Evolutionary conservation across 2,329 filamentous ascomycete genomes (phyloP), one percentile per base, ranked within the genome.

Genomic region (Colletotrichum chlorophyti): DNA sequence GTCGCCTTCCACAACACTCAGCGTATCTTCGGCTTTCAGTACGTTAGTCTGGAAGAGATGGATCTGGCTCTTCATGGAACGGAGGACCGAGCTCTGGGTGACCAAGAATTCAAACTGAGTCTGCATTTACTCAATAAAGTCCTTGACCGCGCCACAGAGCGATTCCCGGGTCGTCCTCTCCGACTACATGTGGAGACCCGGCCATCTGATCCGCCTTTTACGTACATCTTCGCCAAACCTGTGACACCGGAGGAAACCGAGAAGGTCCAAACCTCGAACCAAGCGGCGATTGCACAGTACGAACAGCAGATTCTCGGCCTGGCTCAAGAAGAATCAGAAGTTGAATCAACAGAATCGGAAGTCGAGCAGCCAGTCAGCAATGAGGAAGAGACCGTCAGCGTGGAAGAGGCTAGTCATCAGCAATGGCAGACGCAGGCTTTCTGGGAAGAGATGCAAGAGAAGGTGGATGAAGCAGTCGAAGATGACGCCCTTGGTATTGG

Each of bases 21-120:
- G 73, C 90, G 93, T 53, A 96, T 99, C 46, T 99, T 99, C 70
- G 95, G 95, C 6, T 99, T 99, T 73, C 95, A 99, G 73, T 99
- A 99, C 70, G 83, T 99, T 60, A 88, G 87, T 58, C 76, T 98
- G 12, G 71, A 84, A 4, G 95, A 99, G 69, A 93, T 99, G 89
- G 95, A 99, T 70, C 70, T 81, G n/a, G 84, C 91, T 1, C 74
- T 99, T n/a, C 96, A 99, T 70, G 93, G 92, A 19, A 89, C 91
- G 47, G 80, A 93, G 66, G 79, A 79, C 0, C 70, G 67, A 15
- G 69, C 74, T 1, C 74, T 96, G 6, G 96, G 96, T 19, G 88
- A 97, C 68, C 78, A 83, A 42, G 95, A 99, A 70, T 98, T 98
- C 76, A 89, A 88, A 69, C 73, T 91, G 26, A 97, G 93, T 74